Evolutionary conservation across 2,329 filamentous ascomycete genomes (phyloP).

Genomic region (Davidsoniella eucalypti): DNA sequence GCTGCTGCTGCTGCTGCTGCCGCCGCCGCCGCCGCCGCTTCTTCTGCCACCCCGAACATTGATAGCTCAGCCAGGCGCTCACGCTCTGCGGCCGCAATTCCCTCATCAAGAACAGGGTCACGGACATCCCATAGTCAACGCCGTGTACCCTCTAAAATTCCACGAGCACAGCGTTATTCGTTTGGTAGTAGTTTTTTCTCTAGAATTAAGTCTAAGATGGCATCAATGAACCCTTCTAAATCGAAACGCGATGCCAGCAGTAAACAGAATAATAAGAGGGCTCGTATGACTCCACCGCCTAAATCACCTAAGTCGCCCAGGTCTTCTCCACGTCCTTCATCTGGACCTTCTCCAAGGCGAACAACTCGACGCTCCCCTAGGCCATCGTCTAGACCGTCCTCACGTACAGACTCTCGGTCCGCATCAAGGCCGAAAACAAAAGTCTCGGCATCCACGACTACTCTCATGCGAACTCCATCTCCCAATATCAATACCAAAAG

Average conservation of each 20-base stretch:
- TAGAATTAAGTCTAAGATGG: constrained; percentile 10
- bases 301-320: too few species aligned
- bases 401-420: too few species aligned
- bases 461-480: neutral
- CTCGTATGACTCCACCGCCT: neutral
- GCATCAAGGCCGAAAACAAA: too few species aligned
- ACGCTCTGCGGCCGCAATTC: neutral
- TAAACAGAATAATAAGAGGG: too few species aligned
- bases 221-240: constrained; percentile 1
- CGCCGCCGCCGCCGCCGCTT: too few species aligned
- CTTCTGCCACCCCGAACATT: too few species aligned
- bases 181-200: constrained; percentile 9
- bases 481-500: neutral
- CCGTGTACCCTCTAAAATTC: neutral
- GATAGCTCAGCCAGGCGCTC: neutral
- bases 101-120: neutral
- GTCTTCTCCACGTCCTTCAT: too few species aligned
- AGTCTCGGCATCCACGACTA: too few species aligned
- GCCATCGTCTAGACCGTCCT: too few species aligned
- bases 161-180: constrained; percentile 3
- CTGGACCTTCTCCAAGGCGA: too few species aligned
- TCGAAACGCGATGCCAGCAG: neutral
- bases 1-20: too few species aligned
- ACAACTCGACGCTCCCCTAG: too few species aligned
- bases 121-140: neutral